Evolutionary conservation across 2,329 filamentous ascomycete species (phyloP).

Genomic region (Fusarium liriodendri): DNA sequence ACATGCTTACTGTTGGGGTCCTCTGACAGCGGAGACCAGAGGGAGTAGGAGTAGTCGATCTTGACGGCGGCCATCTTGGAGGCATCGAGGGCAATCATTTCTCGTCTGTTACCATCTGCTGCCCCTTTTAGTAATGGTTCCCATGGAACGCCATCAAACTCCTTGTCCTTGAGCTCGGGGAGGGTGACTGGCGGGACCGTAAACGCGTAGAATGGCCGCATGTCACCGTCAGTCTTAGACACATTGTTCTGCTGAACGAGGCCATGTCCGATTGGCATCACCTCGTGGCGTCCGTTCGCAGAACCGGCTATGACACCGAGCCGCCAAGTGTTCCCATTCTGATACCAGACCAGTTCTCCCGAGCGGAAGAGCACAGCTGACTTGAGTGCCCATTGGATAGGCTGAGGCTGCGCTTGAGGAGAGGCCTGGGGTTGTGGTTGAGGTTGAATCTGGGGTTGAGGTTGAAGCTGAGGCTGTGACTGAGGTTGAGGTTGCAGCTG

Average conservation of each 20-base stretch:
- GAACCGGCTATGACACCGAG: conserved; percentile 57
- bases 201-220: conserved; percentile 64
- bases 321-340: conserved; percentile 60
- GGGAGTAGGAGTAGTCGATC: conserved; percentile 61
- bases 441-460: conserved; percentile 13
- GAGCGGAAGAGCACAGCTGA: conserved; percentile 56
- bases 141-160: conserved; percentile 59
- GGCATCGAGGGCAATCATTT: conserved; percentile 59
- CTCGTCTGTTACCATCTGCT: conserved; percentile 52
- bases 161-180: conserved; percentile 52
- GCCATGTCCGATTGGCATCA: conserved; percentile 56
- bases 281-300: conserved; percentile 46
- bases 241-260: conserved; percentile 53
- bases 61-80: conserved; percentile 63
- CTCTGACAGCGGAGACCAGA: conserved; percentile 55
- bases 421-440: conserved; percentile 21
- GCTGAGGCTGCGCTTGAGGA: conserved; percentile 31
- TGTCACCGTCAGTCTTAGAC: conserved; percentile 53
- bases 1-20: conserved; percentile 48
- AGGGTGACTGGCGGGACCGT: conserved; percentile 59
- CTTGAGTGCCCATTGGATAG: conserved; percentile 48
- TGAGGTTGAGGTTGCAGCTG: conserved; percentile 14
- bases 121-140: conserved; percentile 49
- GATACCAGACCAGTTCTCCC: conserved; percentile 64
- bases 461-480: conserved; percentile 18